Evolutionary conservation across 1,284 basidiomycete species (phyloP).

Genomic region (Malassezia sympodialis): DNA sequence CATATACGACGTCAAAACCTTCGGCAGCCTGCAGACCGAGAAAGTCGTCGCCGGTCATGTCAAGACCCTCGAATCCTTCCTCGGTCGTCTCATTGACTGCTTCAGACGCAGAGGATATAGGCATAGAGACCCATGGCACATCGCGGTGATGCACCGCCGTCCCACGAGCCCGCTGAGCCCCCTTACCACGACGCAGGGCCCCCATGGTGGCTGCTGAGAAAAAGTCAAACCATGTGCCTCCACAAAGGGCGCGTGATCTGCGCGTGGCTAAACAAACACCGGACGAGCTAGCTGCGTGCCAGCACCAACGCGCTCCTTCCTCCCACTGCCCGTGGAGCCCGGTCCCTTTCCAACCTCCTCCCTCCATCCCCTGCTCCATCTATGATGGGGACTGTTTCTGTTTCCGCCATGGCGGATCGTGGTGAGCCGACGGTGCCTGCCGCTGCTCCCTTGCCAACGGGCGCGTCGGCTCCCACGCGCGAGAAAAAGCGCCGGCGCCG

Average conservation of each 20-base stretch:
- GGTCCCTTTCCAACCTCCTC: background rate
- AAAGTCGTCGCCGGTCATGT: slow-evolving; percentile 31
- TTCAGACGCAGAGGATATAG: slow-evolving; percentile 2
- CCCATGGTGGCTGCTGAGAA: slow-evolving; percentile 6
- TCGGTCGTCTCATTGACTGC: slow-evolving; percentile 15
- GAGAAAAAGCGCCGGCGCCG: slow-evolving; percentile 27
- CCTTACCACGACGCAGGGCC: background rate
- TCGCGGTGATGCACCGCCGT: background rate
- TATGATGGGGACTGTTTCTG: background rate
- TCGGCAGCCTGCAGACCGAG: slow-evolving; percentile 44
- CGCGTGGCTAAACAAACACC: slow-evolving; percentile 12
- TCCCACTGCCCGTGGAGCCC: background rate
- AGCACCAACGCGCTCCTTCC: background rate
- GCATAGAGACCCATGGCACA: slow-evolving; percentile 11
- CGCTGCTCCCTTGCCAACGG: background rate
- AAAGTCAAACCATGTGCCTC: slow-evolving; percentile 2
- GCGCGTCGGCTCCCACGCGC: background rate
- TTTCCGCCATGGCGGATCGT: background rate
- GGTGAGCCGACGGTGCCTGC: background rate
- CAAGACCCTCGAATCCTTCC: slow-evolving; percentile 10
- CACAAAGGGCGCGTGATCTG: background rate
- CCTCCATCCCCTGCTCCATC: background rate
- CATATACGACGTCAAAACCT: slow-evolving; percentile 32
- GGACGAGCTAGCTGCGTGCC: slow-evolving; percentile 2
- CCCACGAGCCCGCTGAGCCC: background rate